These are phyloP conservation scores for Xylariaceae sp. DNA, from an alignment of 2,329 filamentous ascomycete species.

Conservation along the genomic window DNA sequence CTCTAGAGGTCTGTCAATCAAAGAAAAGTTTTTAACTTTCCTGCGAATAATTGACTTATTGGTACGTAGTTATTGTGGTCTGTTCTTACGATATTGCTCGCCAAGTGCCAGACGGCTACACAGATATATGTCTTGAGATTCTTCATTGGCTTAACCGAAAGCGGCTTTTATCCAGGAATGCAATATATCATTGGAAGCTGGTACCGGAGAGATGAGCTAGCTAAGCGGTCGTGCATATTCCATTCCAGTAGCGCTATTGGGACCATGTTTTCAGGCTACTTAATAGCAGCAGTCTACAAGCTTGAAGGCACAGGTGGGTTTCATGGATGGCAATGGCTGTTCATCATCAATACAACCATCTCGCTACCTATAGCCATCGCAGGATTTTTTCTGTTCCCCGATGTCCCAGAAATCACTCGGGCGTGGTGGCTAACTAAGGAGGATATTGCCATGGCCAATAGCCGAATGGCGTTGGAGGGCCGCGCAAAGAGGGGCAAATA, in stretches of 20 bases:
- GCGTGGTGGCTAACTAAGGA: constrained; percentile 47
- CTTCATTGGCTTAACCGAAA: constrained; percentile 43
- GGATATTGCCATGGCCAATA: constrained; percentile 47
- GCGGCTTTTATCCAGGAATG: constrained; percentile 40
- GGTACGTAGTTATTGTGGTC: constrained; percentile 36
- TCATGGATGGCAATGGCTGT: constrained; percentile 61
- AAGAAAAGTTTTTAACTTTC: not conserved
- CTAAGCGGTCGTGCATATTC: constrained; percentile 52
- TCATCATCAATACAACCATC: constrained; percentile 60
- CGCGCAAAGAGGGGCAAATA: constrained; percentile 49
- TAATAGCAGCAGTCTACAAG: constrained; percentile 59
- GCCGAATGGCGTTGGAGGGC: constrained; percentile 52
- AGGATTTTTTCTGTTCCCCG: constrained; percentile 52
- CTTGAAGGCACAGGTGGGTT: constrained; percentile 54
- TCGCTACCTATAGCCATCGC: constrained; percentile 57
- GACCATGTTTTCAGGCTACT: constrained; percentile 54
- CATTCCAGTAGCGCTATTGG: constrained; percentile 41
- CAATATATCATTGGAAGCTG: constrained; percentile 47
- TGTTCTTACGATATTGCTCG: constrained; percentile 42
- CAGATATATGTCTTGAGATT: constrained; percentile 46
- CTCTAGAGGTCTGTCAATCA: constrained; percentile 35
- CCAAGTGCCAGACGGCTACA: constrained; percentile 41
- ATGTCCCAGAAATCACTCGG: constrained; percentile 47
- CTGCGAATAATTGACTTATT: not conserved
- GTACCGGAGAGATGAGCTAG: constrained; percentile 49